Conservation (phyloP, 2,329 filamentous ascomycete genomes). For the Nothophoma quercina region DNA sequence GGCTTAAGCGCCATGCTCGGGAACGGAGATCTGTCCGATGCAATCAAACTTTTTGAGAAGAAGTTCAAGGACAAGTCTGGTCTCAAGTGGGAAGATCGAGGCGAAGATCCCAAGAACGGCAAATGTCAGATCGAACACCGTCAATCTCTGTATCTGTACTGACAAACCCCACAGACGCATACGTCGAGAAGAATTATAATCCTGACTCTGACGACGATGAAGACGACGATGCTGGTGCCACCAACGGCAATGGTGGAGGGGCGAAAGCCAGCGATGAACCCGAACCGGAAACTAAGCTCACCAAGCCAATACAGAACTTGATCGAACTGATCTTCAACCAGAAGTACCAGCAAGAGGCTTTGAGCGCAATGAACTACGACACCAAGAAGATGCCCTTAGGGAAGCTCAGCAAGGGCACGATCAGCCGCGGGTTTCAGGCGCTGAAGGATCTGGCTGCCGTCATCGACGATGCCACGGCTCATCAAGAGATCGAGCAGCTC, state of each 20-base stretch:
- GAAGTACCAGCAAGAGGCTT: constrained; percentile 71
- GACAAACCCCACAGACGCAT: constrained; percentile 63
- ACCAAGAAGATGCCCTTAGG: constrained; percentile 80
- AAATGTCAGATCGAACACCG: constrained; percentile 57
- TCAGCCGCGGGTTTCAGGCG: constrained; percentile 75
- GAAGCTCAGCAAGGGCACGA: constrained; percentile 81
- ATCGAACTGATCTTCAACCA: constrained; percentile 87
- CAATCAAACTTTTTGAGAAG: constrained; percentile 57
- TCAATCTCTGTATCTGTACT: neutral
- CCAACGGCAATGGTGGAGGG: constrained; percentile 43
- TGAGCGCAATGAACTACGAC: constrained; percentile 74
- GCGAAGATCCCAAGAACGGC: constrained; percentile 62
- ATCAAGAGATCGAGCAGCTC: constrained; percentile 65
- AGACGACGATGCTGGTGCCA: constrained; percentile 49
- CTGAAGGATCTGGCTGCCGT: constrained; percentile 77
- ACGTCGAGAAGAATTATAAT: constrained; percentile 80
- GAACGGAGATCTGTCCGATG: constrained; percentile 47
- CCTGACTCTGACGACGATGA: constrained; percentile 64
- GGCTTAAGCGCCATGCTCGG: constrained; percentile 57
- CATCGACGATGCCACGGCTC: constrained; percentile 63
- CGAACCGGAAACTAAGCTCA: constrained; percentile 61
- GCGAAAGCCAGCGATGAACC: constrained; percentile 38
- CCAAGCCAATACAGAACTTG: constrained; percentile 68
- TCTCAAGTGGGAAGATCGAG: constrained; percentile 59
- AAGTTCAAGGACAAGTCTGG: constrained; percentile 67